Percentiles rank a stretch among this genome's conserved stretches.
Conservation (phyloP, 345 rosid genomes). For the Salix dunnii region DNA sequence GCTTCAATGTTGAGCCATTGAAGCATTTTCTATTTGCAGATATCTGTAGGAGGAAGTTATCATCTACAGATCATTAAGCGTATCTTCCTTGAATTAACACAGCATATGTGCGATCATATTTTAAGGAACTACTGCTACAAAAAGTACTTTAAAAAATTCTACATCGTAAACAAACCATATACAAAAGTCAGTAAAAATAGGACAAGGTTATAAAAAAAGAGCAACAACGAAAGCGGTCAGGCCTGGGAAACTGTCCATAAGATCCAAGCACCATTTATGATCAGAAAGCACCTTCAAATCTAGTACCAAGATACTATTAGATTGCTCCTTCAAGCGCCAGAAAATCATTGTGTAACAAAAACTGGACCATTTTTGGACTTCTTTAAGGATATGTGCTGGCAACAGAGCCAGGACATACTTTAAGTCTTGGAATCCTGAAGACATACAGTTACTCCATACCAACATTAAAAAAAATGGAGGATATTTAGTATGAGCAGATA, state of each 20-base stretch:
- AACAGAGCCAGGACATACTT: background rate
- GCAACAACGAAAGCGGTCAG: background rate
- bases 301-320: background rate
- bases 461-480: background rate
- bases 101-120: background rate
- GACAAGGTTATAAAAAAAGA: background rate
- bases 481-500: constrained; percentile 3
- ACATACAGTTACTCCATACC: constrained; percentile 1
- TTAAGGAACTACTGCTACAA: background rate
- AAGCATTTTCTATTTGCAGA: background rate
- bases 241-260: constrained; percentile 1
- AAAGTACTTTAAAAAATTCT: background rate
- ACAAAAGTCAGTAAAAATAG: background rate
- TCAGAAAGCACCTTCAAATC: constrained; percentile 2
- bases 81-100: background rate
- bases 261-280: background rate
- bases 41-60: background rate
- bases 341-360: background rate
- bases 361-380: background rate
- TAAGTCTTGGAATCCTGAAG: background rate
- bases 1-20: background rate
- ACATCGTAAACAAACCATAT: background rate
- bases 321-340: constrained; percentile 3
- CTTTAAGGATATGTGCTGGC: background rate
- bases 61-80: background rate